Base-by-base conservation (phyloP, 345 rosid species). In the Linum lewisii region DNA sequence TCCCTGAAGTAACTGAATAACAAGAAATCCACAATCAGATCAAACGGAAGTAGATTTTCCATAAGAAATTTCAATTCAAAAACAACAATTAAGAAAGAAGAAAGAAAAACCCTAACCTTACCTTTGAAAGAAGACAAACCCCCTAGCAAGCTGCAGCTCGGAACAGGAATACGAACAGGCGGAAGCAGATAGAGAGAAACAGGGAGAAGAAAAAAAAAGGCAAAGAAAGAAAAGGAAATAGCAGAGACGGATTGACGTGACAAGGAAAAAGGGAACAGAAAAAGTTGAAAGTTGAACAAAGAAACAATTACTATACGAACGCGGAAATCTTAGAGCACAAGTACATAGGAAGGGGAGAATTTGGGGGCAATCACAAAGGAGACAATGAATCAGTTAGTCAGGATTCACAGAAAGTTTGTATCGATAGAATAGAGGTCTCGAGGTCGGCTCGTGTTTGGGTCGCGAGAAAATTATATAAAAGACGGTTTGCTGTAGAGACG, bases 81-180 rank as follows among this genome's bases (percentile, higher is more conserved):
- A 54, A 45, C 10, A 63, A n/a, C 21, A 7, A 38, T 10, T 54
- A 10, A 42, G 18, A 3, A 24, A 24, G 38, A 14, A 52, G 11
- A 11, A n/a, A 9, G 34, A 59, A 70, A 74, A 77, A 72, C 79
- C 79, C 73, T 70, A 75, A 71, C 70, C 75, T 57, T n/a, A n/a
- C n/a, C n/a, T 64, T 26, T 22, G 59, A 23, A 6, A 1, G 36
- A 59, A 21, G 42, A 18, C 20, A 68, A n/a, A 37, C 11, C 47
- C 4, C 47, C 47, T 8, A 24, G 32, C 34, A 21, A 51, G 45
- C 24, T 29, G 45, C 24, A 21, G 44, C 23, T 54, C 29, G 13
- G 5, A 19, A 24, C 38, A 16, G n/a, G 60, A 69, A 19, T 10
- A 54, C 38, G 36, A 50, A 25, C 20, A 49, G 42, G 38, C n/a